Conservation (phyloP, 768 basidiomycete genomes). For the Agrocybe chaxingu region DNA sequence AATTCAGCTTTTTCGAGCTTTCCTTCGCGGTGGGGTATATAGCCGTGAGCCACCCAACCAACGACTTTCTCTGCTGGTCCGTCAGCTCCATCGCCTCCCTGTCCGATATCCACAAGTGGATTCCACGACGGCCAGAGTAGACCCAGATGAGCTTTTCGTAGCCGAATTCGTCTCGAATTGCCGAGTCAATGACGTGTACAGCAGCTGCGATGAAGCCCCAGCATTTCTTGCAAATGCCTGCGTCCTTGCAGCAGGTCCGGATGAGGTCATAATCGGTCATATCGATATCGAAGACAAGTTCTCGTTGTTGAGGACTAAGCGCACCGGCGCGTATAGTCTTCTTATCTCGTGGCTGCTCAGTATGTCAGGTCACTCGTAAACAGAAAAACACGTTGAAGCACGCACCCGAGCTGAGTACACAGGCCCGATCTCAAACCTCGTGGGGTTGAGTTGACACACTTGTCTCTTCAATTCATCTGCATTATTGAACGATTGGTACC, state of each 20-base stretch:
- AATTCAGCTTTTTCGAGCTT: constrained; percentile 77
- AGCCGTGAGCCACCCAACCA: constrained; percentile 87
- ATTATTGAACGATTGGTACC: constrained; percentile 88
- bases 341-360: constrained; percentile 77
- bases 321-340: constrained; percentile 67
- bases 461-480: constrained; percentile 91
- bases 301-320: constrained; percentile 78
- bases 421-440: constrained; percentile 96
- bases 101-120: constrained; percentile 97
- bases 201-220: constrained; percentile 95
- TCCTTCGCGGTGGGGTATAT: constrained; percentile 73
- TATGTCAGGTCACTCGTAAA: not conserved
- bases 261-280: constrained; percentile 99
- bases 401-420: constrained; percentile 84
- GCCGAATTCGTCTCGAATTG: constrained; percentile 86
- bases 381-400: constrained; percentile 12
- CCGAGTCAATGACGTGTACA: constrained; percentile 78
- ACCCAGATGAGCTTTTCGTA: constrained; percentile 93
- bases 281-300: constrained; percentile 99
- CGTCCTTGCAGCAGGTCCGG: constrained; percentile 91
- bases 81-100: constrained; percentile 82
- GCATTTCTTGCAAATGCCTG: constrained; percentile 87
- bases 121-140: constrained; percentile 97
- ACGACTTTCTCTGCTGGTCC: constrained; percentile 83
- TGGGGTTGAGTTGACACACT: constrained; percentile 79